Evolutionary conservation across 345 rosid species (phyloP).

Genomic region (Triadica sebifera): DNA sequence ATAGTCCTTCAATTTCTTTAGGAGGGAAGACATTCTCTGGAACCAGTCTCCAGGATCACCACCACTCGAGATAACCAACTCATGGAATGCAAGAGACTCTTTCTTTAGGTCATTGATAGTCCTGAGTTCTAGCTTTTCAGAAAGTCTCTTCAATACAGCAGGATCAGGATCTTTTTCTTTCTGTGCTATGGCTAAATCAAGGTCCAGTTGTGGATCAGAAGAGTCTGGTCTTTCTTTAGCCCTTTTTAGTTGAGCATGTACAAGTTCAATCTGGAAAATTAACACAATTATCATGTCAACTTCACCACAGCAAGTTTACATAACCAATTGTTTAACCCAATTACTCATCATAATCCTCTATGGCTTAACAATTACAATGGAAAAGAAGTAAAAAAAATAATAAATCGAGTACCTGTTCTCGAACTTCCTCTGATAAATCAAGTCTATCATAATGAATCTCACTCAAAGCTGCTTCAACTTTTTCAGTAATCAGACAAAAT

Average conservation of each 20-base stretch:
- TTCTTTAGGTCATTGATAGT: conserved; percentile 70
- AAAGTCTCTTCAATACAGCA: conserved; percentile 55
- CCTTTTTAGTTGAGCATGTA: conserved; percentile 81
- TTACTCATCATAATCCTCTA: background rate
- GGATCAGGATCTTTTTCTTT: conserved; percentile 61
- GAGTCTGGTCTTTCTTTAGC: conserved; percentile 65
- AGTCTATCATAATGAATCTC: conserved; percentile 58
- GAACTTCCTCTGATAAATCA: conserved; percentile 74
- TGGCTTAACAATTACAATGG: background rate
- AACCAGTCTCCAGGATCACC: conserved; percentile 59
- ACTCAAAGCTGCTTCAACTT: conserved; percentile 69
- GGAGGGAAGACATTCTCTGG: conserved; percentile 61
- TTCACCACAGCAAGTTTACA: background rate
- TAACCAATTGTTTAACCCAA: background rate
- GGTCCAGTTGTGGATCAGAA: conserved; percentile 62
- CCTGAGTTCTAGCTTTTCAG: conserved; percentile 77
- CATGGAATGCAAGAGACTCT: conserved; percentile 81
- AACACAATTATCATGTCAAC: background rate
- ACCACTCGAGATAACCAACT: conserved; percentile 57
- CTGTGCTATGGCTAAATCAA: conserved; percentile 59
- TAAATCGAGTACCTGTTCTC: conserved; percentile 64
- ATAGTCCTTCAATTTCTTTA: conserved; percentile 65
- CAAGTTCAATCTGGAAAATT: conserved; percentile 66
- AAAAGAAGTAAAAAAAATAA: background rate
- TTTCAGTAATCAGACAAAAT: conserved; percentile 53